Evolutionary conservation across 768 basidiomycete species (phyloP), one percentile per base, ranked within the genome.

Genomic region (Leccinellum albellum): DNA sequence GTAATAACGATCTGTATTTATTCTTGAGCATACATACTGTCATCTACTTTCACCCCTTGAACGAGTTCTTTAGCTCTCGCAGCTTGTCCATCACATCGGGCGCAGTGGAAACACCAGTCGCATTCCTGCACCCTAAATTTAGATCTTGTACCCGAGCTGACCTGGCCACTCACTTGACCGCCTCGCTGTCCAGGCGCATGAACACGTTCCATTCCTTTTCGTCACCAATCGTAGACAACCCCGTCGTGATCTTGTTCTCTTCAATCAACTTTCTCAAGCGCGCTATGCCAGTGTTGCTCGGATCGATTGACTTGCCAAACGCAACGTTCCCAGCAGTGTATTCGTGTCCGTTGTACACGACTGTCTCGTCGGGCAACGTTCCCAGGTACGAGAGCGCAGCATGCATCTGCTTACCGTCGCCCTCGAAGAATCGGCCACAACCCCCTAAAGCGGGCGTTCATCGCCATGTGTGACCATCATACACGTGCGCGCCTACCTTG

Each of bases 201-300:
- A 98, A 98, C 8, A 93, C 86, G 73, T 98, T 98, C 91, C 91
- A 95, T 61, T 84, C 77, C 75, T 94, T 94, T 77, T 98, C 96
- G 62, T 98, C 90, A 0, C 82, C 89, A 50, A 98, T 94, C 0
- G 94, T 97, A 13, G 89, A 88, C 68, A 87, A 75, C 40, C 95
- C 94, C 4, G 88, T 84, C 4, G 89, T 93, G 46, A 83, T 71
- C 54, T 78, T 66, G 65, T 92, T 86, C 47, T 78, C 75, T 51
- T 79, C 68, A 23, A 82, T 80, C 20, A 92, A 75, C 45, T 80
- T 74, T 7, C 75, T 75, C 29, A 97, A 81, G 28, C 82, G 79
- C 28, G 70, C 72, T 45, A 96, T 70, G 2, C 77, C 88, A 23
- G 76, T 56, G 67, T 89, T 93, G 0, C 76, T 78, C 24, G 88